Evolutionary conservation across 345 rosid species (phyloP).

Genomic region (Sisymbrium altissimum): DNA sequence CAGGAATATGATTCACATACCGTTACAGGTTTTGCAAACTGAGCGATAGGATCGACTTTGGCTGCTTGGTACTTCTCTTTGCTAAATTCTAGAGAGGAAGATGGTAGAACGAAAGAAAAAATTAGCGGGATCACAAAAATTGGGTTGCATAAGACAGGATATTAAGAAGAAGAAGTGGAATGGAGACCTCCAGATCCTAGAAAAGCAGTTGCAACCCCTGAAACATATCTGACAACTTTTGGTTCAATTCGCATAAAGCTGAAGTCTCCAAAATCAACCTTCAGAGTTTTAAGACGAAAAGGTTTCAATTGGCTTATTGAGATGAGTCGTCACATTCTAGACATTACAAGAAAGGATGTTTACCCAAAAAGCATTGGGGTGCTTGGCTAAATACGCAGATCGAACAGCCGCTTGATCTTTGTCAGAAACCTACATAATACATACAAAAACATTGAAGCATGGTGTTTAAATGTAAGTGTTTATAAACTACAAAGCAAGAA

Average conservation of each 20-base stretch:
- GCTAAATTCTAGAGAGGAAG: slow-evolving; percentile 54
- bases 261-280: slow-evolving; percentile 99
- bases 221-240: slow-evolving; percentile 71
- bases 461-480: background rate
- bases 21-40: slow-evolving; percentile 78
- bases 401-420: slow-evolving; percentile 60
- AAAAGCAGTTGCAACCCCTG: slow-evolving; percentile 89
- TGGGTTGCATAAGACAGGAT: background rate
- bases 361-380: slow-evolving; percentile 97
- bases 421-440: slow-evolving; percentile 54
- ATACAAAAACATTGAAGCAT: background rate
- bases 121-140: background rate
- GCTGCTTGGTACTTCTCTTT: slow-evolving; percentile 63
- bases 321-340: background rate
- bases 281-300: slow-evolving; percentile 22
- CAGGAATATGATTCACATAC: slow-evolving; percentile 38
- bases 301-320: slow-evolving; percentile 17
- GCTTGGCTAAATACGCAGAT: slow-evolving; percentile 77
- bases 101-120: background rate
- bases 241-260: slow-evolving; percentile 81
- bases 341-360: slow-evolving; percentile 11
- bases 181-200: slow-evolving; percentile 87
- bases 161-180: slow-evolving; percentile 18
- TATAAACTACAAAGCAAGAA: background rate
- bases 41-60: slow-evolving; percentile 85